A percentile compares a stretch with the other conserved stretches of the same genome.
Evolutionary conservation across 129 eudicot species (phyloP).

Genomic region (Saussurea involucrata): DNA sequence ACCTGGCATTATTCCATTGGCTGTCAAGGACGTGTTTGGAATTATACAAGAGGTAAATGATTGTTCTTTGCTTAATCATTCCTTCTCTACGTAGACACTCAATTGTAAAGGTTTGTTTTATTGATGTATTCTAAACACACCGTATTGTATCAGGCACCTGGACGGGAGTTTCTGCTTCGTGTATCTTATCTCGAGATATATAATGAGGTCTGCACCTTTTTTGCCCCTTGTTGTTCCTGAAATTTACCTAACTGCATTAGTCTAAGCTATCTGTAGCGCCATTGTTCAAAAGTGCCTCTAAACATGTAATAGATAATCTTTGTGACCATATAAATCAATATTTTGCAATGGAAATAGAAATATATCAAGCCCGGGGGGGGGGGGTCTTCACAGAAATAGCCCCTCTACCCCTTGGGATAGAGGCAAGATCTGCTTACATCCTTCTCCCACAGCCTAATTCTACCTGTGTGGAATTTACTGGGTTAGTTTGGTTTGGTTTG

Average conservation of each 20-base stretch:
- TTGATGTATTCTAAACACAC: constrained; percentile 6
- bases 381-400: background rate
- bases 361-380: background rate
- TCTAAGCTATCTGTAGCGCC: background rate
- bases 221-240: constrained; percentile 12
- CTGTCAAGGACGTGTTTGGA: constrained; percentile 88
- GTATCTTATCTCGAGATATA: constrained; percentile 90
- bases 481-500: background rate
- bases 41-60: constrained; percentile 83
- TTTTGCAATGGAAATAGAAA: background rate
- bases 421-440: too few relatives aligned
- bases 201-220: constrained; percentile 60
- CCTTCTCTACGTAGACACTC: background rate
- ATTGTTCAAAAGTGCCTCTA: background rate
- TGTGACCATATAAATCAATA: background rate
- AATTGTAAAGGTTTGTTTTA: constrained; percentile 13
- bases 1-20: constrained; percentile 90
- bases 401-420: background rate
- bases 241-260: background rate
- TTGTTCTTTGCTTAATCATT: background rate
- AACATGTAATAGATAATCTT: background rate
- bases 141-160: constrained; percentile 73
- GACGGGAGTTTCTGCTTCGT: constrained; percentile 84
- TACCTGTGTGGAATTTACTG: background rate
- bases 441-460: background rate